These are phyloP conservation scores for Colletotrichum zoysiae DNA, from an alignment of 2,329 filamentous ascomycete species.

Conservation along the genomic window DNA sequence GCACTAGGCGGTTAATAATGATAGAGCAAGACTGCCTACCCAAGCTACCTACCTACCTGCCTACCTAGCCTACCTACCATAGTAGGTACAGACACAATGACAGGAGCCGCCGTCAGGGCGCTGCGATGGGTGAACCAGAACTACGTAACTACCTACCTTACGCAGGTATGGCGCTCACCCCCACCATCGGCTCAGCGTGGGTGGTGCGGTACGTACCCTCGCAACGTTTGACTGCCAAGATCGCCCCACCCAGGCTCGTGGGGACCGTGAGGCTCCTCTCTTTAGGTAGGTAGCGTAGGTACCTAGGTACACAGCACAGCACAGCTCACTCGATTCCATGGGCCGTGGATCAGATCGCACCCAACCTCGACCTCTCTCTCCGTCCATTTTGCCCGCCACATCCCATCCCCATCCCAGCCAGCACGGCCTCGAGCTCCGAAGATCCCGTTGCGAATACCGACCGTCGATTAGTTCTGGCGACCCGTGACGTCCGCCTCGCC, in stretches of 20 bases:
- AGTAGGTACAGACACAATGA: not conserved
- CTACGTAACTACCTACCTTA: too few species aligned
- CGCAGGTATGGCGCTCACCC: not conserved
- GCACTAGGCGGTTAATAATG: not conserved
- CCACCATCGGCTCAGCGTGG: not conserved
- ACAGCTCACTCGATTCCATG: conserved; percentile 22
- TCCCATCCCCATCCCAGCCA: not conserved
- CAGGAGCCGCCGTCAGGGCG: not conserved
- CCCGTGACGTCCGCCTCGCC: not conserved
- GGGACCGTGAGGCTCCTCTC: conserved; percentile 2
- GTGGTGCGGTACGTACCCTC: conserved; percentile 20
- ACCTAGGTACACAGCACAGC: too few species aligned
- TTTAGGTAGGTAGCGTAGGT: too few species aligned
- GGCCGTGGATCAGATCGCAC: conserved; percentile 16
- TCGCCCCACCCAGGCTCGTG: conserved; percentile 7
- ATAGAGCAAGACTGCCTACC: not conserved
- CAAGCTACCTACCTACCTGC: too few species aligned
- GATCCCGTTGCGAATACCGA: conserved; percentile 8
- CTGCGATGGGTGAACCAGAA: too few species aligned
- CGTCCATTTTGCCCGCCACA: not conserved
- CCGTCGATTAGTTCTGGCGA: not conserved
- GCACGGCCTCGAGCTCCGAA: conserved; percentile 8
- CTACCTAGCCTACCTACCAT: too few species aligned
- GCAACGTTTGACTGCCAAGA: not conserved
- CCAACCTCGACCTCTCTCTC: conserved; percentile 10